phyloP scores from a whole-genome alignment of 2,329 filamentous ascomycete species.

The Chaetomium sp. region DNA sequence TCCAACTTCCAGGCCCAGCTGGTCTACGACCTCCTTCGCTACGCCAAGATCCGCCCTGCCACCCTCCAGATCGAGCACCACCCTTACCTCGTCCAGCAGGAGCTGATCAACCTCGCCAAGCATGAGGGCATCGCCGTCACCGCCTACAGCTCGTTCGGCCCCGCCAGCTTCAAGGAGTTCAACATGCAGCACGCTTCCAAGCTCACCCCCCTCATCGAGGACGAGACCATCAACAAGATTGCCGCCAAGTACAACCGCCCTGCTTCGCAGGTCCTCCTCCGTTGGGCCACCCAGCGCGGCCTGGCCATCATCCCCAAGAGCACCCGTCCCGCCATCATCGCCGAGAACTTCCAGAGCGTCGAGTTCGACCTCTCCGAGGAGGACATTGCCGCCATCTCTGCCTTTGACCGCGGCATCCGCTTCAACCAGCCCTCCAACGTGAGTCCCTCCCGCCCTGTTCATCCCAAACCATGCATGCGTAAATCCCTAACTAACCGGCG shows the following conservation, averaged over 20 bases:
- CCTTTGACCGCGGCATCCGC: constrained; percentile 58
- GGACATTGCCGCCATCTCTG: constrained; percentile 62
- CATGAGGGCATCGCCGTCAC: constrained; percentile 66
- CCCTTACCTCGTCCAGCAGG: constrained; percentile 73
- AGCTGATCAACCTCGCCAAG: constrained; percentile 64
- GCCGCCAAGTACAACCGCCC: constrained; percentile 66
- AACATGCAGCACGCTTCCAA: constrained; percentile 61
- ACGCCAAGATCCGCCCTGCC: constrained; percentile 66
- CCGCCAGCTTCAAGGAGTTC: constrained; percentile 71
- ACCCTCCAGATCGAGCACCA: constrained; percentile 87
- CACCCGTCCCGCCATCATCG: constrained; percentile 45
- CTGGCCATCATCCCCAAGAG: constrained; percentile 80
- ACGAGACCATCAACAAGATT: constrained; percentile 56
- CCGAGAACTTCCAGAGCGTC: constrained; percentile 61
- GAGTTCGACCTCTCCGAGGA: constrained; percentile 58
- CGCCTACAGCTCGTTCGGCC: constrained; percentile 79
- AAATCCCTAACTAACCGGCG: neutral
- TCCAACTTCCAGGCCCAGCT: constrained; percentile 77
- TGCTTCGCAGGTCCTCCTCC: constrained; percentile 72
- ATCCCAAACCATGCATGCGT: neutral
- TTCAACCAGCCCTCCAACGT: constrained; percentile 63
- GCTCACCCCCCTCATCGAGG: constrained; percentile 64
- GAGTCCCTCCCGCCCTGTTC: constrained; percentile 6
- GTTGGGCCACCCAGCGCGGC: constrained; percentile 80
- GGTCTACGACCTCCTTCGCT: constrained; percentile 72